Conservation (phyloP, 148 eudicot species). For the Camellia granthamiana region DNA sequence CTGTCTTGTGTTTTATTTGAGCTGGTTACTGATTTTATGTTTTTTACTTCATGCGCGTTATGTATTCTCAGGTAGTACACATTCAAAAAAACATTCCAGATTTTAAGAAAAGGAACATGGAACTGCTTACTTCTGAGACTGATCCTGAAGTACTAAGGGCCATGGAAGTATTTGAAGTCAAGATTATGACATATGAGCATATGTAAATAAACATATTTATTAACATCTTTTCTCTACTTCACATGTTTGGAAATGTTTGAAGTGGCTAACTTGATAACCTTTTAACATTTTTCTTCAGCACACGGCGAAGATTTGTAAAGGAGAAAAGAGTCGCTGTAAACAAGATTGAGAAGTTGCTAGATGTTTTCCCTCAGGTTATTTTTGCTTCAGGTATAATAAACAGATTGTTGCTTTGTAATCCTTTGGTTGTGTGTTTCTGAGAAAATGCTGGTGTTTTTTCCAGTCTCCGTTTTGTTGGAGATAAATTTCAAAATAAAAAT, state of each 20-base stretch:
- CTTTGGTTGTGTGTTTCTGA: constrained; percentile 3
- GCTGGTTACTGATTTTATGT: constrained; percentile 12
- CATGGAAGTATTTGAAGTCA: constrained; percentile 62
- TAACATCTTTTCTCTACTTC: constrained; percentile 13
- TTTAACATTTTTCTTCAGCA: constrained; percentile 36
- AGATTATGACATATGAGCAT: constrained; percentile 73
- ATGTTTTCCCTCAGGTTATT: constrained; percentile 60
- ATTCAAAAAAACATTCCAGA: constrained; percentile 60
- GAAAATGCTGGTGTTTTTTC: background rate
- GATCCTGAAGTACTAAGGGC: constrained; percentile 53
- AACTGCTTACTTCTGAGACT: constrained; percentile 54
- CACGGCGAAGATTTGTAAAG: constrained; percentile 69
- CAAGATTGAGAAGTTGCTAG: constrained; percentile 83
- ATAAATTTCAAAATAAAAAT: background rate
- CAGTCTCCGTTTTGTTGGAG: background rate
- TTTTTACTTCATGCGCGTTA: background rate
- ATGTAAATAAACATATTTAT: constrained; percentile 36
- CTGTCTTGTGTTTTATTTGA: background rate
- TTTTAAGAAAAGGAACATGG: constrained; percentile 50
- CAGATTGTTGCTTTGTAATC: background rate
- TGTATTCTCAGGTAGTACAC: constrained; percentile 47
- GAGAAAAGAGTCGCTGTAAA: constrained; percentile 62
- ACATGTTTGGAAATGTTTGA: constrained; percentile 12
- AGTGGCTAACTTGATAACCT: constrained; percentile 12
- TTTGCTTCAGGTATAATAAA: constrained; percentile 58